Percentiles rank a stretch among this genome's conserved stretches.
Evolutionary conservation across 75 land plant species (phyloP).

Genomic region (Adiantum capillusveneris): DNA sequence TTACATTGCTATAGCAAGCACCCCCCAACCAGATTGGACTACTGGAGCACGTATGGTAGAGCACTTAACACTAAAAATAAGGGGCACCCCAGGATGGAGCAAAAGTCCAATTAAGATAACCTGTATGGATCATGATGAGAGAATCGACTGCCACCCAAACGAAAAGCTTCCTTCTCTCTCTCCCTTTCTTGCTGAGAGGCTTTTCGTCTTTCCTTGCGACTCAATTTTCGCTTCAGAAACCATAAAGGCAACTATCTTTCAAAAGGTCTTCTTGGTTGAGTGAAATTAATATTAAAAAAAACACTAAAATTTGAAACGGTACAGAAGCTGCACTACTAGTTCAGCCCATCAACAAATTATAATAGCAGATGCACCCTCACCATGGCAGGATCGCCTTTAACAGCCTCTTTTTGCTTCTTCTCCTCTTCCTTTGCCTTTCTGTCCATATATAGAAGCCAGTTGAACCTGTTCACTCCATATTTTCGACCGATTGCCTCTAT

Average conservation of each 20-base stretch:
- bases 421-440: slow-evolving; percentile 94
- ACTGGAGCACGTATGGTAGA: background rate
- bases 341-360: too few relatives aligned
- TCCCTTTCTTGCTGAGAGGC: slow-evolving; percentile 94
- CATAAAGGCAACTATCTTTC: background rate
- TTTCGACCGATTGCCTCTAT: slow-evolving; percentile 85
- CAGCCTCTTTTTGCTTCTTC: slow-evolving; percentile 75
- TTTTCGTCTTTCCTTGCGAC: slow-evolving; percentile 93
- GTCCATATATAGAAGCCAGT: slow-evolving; percentile 87
- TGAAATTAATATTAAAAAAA: too few relatives aligned
- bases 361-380: too few relatives aligned
- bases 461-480: slow-evolving; percentile 86
- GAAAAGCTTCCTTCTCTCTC: slow-evolving; percentile 78
- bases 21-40: background rate
- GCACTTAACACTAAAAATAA: too few relatives aligned
- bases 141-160: slow-evolving; percentile 39
- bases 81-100: too few relatives aligned
- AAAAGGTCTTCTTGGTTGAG: too few relatives aligned
- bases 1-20: too few relatives aligned
- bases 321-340: too few relatives aligned
- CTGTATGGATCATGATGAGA: slow-evolving; percentile 91
- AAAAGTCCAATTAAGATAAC: slow-evolving; percentile 24
- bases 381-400: slow-evolving; percentile 94
- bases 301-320: too few relatives aligned
- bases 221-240: slow-evolving; percentile 69